Base-by-base conservation (phyloP, 495 filamentous ascomycete genomes). In the Aspergillus steynii region DNA sequence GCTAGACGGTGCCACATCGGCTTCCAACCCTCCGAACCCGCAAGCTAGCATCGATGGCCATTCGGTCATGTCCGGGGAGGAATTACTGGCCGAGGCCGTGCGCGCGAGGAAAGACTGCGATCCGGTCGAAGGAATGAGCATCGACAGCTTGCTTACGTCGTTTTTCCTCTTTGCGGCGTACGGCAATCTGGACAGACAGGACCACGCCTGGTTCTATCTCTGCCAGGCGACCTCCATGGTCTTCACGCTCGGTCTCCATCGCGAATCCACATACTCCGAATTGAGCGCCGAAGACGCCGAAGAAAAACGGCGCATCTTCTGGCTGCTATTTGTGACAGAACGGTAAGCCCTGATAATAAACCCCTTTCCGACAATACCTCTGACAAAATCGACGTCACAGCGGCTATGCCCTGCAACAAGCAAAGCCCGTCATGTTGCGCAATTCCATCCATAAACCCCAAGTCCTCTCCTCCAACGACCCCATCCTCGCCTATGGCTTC, bases 121-220 rank as follows among this genome's bases (percentile, higher is more conserved):
- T 63, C 85, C 89, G 65, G 75, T 92, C 26, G 90, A 92, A 55
- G 75, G 72, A 3, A 63, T 74, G 42, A 80, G 77, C 66, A 85
- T 89, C 2, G 86, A 87, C 64, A 87, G 77, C 12, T 78, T 94
- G 9, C 81, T 90, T 58, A 93, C 90, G 10, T 92, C 88, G 4
- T 95, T 89, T 74, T 93, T 95, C 66, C 73, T 92, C 9, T 95
- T 90, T 67, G 89, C 86, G 5, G 88, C 86, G 52, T 86, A 88
- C 71, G 90, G 89, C 62, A 88, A 86, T 53, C 77, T 94, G 29
- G 75, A 82, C 58, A 73, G 74, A 37, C 79, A 80, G 61, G 76
- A 78, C 56, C 74, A 79, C 28, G 83, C 83, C 7, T 89, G 86
- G 84, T 82, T 83, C 53, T 88, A 88, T 61, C 68, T 89, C n/a